Conservation (phyloP, 371 early-diverging fungal genomes). For the Thermomucor indicae-seudaticae region DNA sequence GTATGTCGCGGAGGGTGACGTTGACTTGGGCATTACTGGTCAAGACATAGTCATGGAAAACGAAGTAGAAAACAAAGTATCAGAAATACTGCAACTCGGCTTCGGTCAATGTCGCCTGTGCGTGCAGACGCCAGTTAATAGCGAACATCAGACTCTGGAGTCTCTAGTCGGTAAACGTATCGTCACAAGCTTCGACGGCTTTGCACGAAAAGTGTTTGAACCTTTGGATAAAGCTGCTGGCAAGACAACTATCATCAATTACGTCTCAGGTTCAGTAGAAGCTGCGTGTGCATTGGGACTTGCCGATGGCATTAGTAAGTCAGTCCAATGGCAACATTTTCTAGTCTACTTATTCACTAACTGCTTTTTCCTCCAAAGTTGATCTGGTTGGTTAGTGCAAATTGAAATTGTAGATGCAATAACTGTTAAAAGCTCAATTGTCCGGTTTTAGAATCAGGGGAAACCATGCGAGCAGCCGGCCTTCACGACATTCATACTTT, state of each 20-base stretch:
- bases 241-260: slow-evolving; percentile 65
- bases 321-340: not conserved
- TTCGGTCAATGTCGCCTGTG: slow-evolving; percentile 90
- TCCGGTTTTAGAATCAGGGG: slow-evolving; percentile 85
- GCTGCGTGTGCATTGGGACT: slow-evolving; percentile 95
- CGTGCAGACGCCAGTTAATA: slow-evolving; percentile 72
- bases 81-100: slow-evolving; percentile 70
- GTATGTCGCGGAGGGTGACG: slow-evolving; percentile 90
- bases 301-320: slow-evolving; percentile 93
- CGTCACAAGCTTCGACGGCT: slow-evolving; percentile 84
- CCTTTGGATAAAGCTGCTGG: slow-evolving; percentile 61
- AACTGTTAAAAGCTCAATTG: not conserved
- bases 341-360: not conserved
- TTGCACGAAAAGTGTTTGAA: slow-evolving; percentile 64
- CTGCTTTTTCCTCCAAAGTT: slow-evolving; percentile 28
- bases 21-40: slow-evolving; percentile 96
- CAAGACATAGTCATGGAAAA: slow-evolving; percentile 88
- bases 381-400: slow-evolving; percentile 52
- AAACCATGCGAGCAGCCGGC: slow-evolving; percentile 98
- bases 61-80: slow-evolving; percentile 64
- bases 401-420: not conserved
- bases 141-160: slow-evolving; percentile 40
- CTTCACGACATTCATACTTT: slow-evolving; percentile 83
- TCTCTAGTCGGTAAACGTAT: slow-evolving; percentile 89
- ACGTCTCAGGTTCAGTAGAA: slow-evolving; percentile 92